Evolutionary conservation across 495 filamentous ascomycete genomes (phyloP), one percentile per base, ranked within the genome.

Genomic region (Hypoxylon intermedium): DNA sequence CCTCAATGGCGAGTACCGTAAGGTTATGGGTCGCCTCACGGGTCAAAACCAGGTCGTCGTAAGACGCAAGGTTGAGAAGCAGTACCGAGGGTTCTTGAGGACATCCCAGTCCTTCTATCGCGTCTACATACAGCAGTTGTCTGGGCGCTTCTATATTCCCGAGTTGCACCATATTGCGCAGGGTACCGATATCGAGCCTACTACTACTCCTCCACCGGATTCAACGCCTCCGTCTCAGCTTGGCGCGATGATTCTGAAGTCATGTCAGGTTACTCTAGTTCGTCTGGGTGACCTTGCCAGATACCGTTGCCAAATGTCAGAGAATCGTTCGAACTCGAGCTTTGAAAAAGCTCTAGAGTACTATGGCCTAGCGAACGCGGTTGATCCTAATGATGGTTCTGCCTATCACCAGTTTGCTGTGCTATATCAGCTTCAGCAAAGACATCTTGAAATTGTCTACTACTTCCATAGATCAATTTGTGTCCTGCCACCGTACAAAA

Each of bases 391-490:
- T 1, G 90, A 89, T 34, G 93, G 93, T 23, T 81, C 83, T 21
- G 88, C 91, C 33, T 87, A 96, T 67, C 93, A 98, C 61, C 94
- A 98, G 71, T 79, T 91, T 68, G 92, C 91, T 0, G 89, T 97
- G 12, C 88, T 97, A 54, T 87, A 90, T 23, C 79, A 86, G 34
- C 86, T 87, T 43, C 87, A 90, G 66, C 81, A 77, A 13, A 86
- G 91, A 56, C 89, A 96, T 69, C 80, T 97, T 18, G 82, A 89
- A 18, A 86, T 91, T 2, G 88, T 91, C 0, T 97, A 97, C 67
- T 86, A 98, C 73, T 81, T 97, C 9, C 97, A 96, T 67, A 83
- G 93, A 47, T 89, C 92, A 13, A 75, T 93, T 34, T 85, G 86
- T 1, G 85, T 87, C 28, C 77, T 85, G 23, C 81, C 87, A 30